Evolutionary conservation across 805 yeast genomes (phyloP), one percentile per base, ranked within the genome.

Genomic region (Kluyveromyces dobzhanskii): DNA sequence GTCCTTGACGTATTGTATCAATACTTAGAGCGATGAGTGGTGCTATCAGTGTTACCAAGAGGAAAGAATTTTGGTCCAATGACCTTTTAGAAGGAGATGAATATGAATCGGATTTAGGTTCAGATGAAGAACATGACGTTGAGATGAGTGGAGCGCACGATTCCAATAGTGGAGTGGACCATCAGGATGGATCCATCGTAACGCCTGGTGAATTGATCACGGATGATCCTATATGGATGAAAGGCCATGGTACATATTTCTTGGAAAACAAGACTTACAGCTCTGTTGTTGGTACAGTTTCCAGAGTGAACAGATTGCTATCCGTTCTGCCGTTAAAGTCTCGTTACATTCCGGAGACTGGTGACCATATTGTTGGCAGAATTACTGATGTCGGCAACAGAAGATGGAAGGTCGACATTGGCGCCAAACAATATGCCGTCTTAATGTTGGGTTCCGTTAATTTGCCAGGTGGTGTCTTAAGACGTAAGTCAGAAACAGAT

Each of bases 131-230:
- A 8, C 30, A 27, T 27, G 64, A 51, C 6, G 61, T 45, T 3
- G 62, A 48, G 1, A 50, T 54, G 3, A 56, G 49, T 7, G 24
- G 24, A 6, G 24, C 24, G 6, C 24, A 21, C 24, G 24, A 21
- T 21, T 21, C 24, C 24, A 21, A 21, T 21, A 9, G 24, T 21
- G 24, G 24, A 21, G 9, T 21, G 9, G 66, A 54, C 33, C 53
- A 48, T 16, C 38, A 48, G 14, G 56, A 53, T 9, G 43, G 61
- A 13, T 61, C 59, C 32, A 61, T 92, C 8, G 95, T 90, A 14
- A 86, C 97, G 1, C 98, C 98, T 0, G 98, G 98, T 8, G 97
- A 92, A 57, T 65, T 88, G 37, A 84, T 92, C n/a, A 92, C 97
- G 0, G 92, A 85, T 49, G 97, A 92, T 54, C 85, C 95, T 5